Percentiles rank a stretch among this genome's conserved stretches.
Evolutionary conservation across 345 rosid genomes (phyloP).

Genomic region (Dipteronia sinensis): DNA sequence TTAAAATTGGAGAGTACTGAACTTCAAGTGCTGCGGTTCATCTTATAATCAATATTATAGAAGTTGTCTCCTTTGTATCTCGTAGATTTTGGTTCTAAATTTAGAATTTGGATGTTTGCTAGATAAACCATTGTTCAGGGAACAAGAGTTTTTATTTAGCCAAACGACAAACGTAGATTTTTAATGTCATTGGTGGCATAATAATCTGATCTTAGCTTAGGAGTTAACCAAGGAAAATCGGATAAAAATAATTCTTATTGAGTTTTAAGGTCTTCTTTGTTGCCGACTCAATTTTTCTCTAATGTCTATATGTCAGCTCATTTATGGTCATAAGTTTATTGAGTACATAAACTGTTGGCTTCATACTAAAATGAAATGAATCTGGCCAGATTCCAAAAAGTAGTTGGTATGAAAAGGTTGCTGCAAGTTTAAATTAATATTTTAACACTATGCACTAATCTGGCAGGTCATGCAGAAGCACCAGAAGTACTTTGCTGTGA

Average conservation of each 20-base stretch:
- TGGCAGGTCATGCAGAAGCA: slow-evolving; percentile 96
- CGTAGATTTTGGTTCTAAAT: background rate
- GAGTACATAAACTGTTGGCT: background rate
- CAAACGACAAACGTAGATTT: background rate
- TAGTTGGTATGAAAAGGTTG: background rate
- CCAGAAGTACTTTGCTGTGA: slow-evolving; percentile 84
- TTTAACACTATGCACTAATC: slow-evolving; percentile 16
- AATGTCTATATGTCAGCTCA: background rate
- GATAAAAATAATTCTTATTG: background rate
- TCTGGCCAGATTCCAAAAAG: background rate
- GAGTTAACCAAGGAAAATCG: background rate
- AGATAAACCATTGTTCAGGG: background rate
- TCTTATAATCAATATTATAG: background rate
- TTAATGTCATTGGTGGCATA: background rate
- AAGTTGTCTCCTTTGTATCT: background rate
- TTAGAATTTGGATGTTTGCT: background rate
- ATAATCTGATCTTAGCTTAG: background rate
- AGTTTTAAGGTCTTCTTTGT: background rate
- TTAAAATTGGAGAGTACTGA: background rate
- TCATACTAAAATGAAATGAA: background rate
- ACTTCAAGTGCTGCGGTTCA: background rate
- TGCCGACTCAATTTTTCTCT: background rate
- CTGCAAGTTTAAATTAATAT: slow-evolving; percentile 13
- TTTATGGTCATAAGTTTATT: background rate
- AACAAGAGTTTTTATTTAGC: slow-evolving; percentile 1